These are phyloP conservation scores for Remersonia thermophila DNA, from an alignment of 2,329 filamentous ascomycete genomes.

Conservation along the genomic window DNA sequence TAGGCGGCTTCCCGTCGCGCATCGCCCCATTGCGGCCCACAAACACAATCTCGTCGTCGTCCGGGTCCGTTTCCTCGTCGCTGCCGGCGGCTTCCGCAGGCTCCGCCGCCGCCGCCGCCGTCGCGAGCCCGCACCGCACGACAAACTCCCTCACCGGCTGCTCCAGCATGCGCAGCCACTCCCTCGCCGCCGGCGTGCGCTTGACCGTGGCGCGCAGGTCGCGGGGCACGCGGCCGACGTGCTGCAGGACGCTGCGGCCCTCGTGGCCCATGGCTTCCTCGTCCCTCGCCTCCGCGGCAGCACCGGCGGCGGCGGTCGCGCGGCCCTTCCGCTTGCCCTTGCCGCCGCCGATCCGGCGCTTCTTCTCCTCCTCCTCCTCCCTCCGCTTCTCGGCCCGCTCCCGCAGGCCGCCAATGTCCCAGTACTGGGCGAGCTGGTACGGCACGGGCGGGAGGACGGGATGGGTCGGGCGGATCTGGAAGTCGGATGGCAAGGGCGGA, in stretches of 20 bases:
- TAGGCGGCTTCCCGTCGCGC: conserved; percentile 22
- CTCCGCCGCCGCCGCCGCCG: conserved; percentile 1
- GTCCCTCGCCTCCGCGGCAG: too few relatives aligned
- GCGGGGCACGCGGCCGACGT: conserved; percentile 54
- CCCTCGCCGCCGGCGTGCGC: conserved; percentile 63
- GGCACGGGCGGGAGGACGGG: conserved; percentile 60
- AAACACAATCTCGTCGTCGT: conserved; percentile 87
- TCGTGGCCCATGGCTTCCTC: too few relatives aligned
- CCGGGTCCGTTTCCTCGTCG: conserved; percentile 33
- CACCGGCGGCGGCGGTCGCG: neutral
- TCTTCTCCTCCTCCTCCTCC: conserved; percentile 12
- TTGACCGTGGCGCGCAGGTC: conserved; percentile 74
- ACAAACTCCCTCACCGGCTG: conserved; percentile 71
- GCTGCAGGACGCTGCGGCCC: conserved; percentile 20
- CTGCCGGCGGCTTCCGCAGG: conserved; percentile 3
- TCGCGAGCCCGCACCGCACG: conserved; percentile 29
- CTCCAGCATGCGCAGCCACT: conserved; percentile 73
- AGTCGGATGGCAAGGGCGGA: conserved; percentile 72
- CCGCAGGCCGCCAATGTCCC: conserved; percentile 49
- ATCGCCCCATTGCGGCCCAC: conserved; percentile 58
- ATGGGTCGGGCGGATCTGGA: conserved; percentile 71
- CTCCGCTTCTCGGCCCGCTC: conserved; percentile 38
- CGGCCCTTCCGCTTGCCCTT: conserved; percentile 1
- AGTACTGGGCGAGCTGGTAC: conserved; percentile 78
- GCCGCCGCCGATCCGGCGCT: neutral